These are phyloP conservation scores for Astragalus glycyphyllos DNA, from an alignment of 306 rosid genomes.

Conservation along the genomic window DNA sequence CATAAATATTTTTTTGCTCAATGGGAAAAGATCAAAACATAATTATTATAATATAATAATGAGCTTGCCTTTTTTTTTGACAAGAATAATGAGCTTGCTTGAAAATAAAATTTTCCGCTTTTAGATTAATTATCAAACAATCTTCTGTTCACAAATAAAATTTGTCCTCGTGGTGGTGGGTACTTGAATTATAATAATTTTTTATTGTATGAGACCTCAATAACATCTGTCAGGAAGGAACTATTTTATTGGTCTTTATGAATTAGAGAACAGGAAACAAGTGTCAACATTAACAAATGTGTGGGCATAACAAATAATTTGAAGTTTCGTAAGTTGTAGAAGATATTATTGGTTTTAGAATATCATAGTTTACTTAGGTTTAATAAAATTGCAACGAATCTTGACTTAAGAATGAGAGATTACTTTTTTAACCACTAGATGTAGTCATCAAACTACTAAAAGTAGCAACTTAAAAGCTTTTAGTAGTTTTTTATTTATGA, in stretches of 20 bases:
- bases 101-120: constrained; percentile 20
- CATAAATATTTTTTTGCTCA: too few species aligned
- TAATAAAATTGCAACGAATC: background rate
- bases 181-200: constrained; percentile 17
- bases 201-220: background rate
- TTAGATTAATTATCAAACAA: constrained; percentile 26
- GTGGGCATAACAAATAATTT: background rate
- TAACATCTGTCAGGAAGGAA: background rate
- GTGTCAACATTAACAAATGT: constrained; percentile 15
- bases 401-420: background rate
- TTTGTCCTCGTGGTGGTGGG: constrained; percentile 29
- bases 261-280: constrained; percentile 22
- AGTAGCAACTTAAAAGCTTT: background rate
- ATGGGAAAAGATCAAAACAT: too few species aligned
- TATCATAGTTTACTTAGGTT: background rate
- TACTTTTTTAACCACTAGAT: background rate
- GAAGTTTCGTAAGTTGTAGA: background rate
- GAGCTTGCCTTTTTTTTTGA: too few species aligned
- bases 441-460: background rate
- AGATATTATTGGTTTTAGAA: background rate
- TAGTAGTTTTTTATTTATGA: background rate
- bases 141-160: constrained; percentile 33
- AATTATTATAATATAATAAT: background rate
- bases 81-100: constrained; percentile 37
- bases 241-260: constrained; percentile 6